Evolutionary conservation across 2,329 filamentous ascomycete species (phyloP).

Genomic region (Coniochaeta sp.): DNA sequence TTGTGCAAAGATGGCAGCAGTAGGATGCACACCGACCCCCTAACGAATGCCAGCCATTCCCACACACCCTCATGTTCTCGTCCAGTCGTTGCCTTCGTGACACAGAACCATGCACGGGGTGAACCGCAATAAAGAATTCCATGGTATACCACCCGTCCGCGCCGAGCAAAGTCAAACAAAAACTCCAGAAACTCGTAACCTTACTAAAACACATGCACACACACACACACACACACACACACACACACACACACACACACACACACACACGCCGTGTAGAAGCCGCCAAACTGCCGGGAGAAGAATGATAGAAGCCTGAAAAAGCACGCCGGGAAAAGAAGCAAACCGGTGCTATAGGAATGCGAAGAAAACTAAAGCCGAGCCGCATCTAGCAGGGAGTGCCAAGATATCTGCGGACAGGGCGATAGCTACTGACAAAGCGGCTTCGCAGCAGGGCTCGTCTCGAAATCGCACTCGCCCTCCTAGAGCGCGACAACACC

Average conservation of each 20-base stretch:
- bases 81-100: neutral
- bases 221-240: neutral
- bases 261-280: neutral
- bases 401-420: neutral
- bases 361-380: neutral
- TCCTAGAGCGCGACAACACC: neutral
- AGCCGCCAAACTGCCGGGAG: neutral
- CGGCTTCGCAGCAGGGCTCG: neutral
- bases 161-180: neutral
- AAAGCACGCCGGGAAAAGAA: neutral
- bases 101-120: neutral
- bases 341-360: neutral
- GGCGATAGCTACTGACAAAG: neutral
- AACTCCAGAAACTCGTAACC: neutral
- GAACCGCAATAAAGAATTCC: neutral
- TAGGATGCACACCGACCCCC: neutral
- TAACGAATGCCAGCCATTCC: neutral
- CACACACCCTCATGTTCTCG: neutral
- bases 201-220: neutral
- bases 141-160: neutral
- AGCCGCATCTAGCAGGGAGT: neutral
- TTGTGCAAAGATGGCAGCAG: neutral
- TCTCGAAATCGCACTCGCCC: neutral
- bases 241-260: neutral
- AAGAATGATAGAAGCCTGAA: neutral